These are phyloP conservation scores for Quercus parvula DNA, from an alignment of 306 rosid genomes.

Conservation along the genomic window DNA sequence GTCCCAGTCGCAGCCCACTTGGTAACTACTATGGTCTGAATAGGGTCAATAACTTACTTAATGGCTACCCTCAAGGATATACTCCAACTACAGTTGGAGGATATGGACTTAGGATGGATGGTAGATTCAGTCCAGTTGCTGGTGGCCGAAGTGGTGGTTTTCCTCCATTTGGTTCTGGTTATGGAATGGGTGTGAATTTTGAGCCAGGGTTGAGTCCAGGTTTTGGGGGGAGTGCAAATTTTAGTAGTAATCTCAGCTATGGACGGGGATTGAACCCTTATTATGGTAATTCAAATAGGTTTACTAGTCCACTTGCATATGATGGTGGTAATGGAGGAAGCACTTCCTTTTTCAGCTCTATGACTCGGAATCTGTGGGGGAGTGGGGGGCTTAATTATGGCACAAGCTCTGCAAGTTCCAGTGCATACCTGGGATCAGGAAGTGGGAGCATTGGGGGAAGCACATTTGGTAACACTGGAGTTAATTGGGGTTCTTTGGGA, in stretches of 20 bases:
- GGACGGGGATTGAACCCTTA: conserved; percentile 84
- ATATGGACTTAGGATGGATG: conserved; percentile 72
- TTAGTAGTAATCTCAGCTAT: conserved; percentile 58
- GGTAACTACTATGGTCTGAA: conserved; percentile 63
- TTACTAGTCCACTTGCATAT: conserved; percentile 56
- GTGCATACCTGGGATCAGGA: conserved; percentile 71
- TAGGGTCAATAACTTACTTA: conserved; percentile 82
- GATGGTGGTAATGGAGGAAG: conserved; percentile 73
- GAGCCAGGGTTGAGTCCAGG: conserved; percentile 80
- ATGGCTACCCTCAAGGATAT: conserved; percentile 83
- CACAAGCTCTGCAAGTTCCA: conserved; percentile 61
- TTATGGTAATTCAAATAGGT: conserved; percentile 71
- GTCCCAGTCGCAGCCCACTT: conserved; percentile 82
- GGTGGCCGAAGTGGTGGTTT: conserved; percentile 81
- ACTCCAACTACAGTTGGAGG: conserved; percentile 69
- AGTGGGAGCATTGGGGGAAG: conserved; percentile 68
- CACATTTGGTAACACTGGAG: conserved; percentile 70
- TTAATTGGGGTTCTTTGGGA: conserved; percentile 52
- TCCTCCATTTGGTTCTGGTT: conserved; percentile 79
- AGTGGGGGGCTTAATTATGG: conserved; percentile 72
- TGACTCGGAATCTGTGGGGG: conserved; percentile 84
- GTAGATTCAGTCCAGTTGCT: conserved; percentile 86
- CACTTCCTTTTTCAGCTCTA: conserved; percentile 77
- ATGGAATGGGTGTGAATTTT: conserved; percentile 78
- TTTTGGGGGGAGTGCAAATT: conserved; percentile 74